Evolutionary conservation across 1,284 basidiomycete species (phyloP), one percentile per base, ranked within the genome.

Genomic region (Vanrija sp.): DNA sequence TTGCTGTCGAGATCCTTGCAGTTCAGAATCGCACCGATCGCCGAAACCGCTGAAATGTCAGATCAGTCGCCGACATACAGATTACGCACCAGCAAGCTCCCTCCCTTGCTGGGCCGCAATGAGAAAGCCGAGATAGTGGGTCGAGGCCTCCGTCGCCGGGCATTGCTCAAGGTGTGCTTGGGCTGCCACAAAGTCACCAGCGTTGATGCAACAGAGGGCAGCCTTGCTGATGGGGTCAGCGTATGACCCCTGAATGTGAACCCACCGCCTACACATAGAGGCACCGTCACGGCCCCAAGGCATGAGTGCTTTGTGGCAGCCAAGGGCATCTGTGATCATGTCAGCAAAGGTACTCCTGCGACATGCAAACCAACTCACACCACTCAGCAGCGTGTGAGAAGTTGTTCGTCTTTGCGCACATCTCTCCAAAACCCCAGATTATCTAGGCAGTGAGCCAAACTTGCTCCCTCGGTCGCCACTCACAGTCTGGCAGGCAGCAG

Each of bases 121-220:
- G 2, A 63, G 50, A 25, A 61, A 63, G 20, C 31, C 25, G 6
- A 63, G 57, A 35, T 63, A 61, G 23, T 63, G 61, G 0, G 59
- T 63, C 0, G 59, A 35, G 2, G 61, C 59, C 19, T 61, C 61
- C 2, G 35, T 27, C 0, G 51, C 20, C 0, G 59, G 44, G 41
- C 56, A 61, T 12, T 46, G 23, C 18, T 53, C 27, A 2, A 61
- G 43, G 16, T 47, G 51, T 4, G 31, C 37, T 14, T 42, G 38
- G 2, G 55, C 55, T 9, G 19, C n/a, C 0, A 14, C 44, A 1
- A 42, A 23, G 7, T 53, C 48, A 4, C 41, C 47, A 0, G 27
- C 44, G 22, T 57, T 37, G 45, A 57, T 57, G n/a, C 38, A 47
- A 0, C 44, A 43, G 1, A 57, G 39, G 3, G 35, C 44, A 1